A percentile compares a stretch with the other conserved stretches of the same genome.
Evolutionary conservation across 768 basidiomycete species (phyloP).

Genomic region (Mycena olivaceomarginata): DNA sequence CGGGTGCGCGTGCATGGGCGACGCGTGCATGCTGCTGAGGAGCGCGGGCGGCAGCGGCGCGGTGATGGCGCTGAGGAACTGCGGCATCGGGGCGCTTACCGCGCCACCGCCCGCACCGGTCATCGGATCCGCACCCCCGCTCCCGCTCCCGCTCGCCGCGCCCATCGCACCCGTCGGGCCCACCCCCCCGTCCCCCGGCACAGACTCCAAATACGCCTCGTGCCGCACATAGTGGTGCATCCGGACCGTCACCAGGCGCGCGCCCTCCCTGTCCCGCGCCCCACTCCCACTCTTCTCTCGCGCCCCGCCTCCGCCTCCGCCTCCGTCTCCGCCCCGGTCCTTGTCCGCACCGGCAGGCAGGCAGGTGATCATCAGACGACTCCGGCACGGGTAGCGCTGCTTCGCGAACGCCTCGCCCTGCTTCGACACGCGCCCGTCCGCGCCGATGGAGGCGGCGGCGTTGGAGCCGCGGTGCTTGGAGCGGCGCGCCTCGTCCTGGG

Average conservation of each 20-base stretch:
- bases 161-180: too few relatives aligned
- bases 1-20: too few relatives aligned
- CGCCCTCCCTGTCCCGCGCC: conserved; percentile 47
- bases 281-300: conserved; percentile 2
- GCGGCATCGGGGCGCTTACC: background rate
- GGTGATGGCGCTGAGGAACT: conserved; percentile 29
- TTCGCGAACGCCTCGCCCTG: conserved; percentile 63
- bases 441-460: conserved; percentile 42
- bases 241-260: conserved; percentile 58
- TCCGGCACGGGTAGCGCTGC: conserved; percentile 65
- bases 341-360: conserved; percentile 32
- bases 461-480: conserved; percentile 57
- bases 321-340: too few relatives aligned
- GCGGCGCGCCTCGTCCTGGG: conserved; percentile 67
- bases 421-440: conserved; percentile 57
- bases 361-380: conserved; percentile 68
- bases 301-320: too few relatives aligned
- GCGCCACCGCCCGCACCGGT: too few relatives aligned
- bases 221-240: conserved; percentile 62
- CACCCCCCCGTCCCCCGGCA: background rate
- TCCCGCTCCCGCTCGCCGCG: too few relatives aligned
- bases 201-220: conserved; percentile 51
- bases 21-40: background rate
- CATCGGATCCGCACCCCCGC: background rate
- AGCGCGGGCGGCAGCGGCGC: conserved; percentile 31